Evolutionary conservation across 1,139 yeast species (phyloP).

Genomic region (Blastobotrys petasosporus): DNA sequence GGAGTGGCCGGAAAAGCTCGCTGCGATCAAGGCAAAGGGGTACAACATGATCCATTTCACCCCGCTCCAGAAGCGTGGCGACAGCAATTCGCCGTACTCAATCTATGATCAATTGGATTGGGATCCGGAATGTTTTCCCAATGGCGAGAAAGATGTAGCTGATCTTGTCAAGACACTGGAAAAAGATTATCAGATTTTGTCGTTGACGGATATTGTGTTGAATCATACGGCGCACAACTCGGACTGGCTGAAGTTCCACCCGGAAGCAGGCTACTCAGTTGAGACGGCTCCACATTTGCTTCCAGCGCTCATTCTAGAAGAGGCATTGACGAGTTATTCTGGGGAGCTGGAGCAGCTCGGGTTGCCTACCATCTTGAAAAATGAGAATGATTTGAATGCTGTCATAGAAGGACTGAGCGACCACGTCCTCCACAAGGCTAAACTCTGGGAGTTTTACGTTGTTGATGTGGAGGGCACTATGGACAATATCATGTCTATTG

Average conservation of each 20-base stretch:
- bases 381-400: conserved; percentile 47
- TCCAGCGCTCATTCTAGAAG: conserved; percentile 81
- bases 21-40: conserved; percentile 60
- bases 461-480: conserved; percentile 43
- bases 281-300: conserved; percentile 84
- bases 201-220: conserved; percentile 88
- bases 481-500: conserved; percentile 29
- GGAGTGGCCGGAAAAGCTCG: conserved; percentile 64
- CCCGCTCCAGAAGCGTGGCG: conserved; percentile 85
- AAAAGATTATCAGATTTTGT: conserved; percentile 52
- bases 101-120: conserved; percentile 77
- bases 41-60: conserved; percentile 96
- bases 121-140: conserved; percentile 59
- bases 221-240: conserved; percentile 95
- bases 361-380: conserved; percentile 50
- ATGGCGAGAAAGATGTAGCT: conserved; percentile 43
- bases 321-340: conserved; percentile 59
- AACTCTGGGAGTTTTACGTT: conserved; percentile 86
- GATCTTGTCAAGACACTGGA: conserved; percentile 46
- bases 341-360: conserved; percentile 47
- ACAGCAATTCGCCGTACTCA: conserved; percentile 86
- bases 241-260: conserved; percentile 74
- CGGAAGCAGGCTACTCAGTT: conserved; percentile 83
- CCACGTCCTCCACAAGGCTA: conserved; percentile 59
- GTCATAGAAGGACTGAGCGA: conserved; percentile 61